Percentiles rank a stretch among this genome's conserved stretches.
Evolutionary conservation across 1,284 basidiomycete species (phyloP).

Genomic region (Porogramme epimiltina): DNA sequence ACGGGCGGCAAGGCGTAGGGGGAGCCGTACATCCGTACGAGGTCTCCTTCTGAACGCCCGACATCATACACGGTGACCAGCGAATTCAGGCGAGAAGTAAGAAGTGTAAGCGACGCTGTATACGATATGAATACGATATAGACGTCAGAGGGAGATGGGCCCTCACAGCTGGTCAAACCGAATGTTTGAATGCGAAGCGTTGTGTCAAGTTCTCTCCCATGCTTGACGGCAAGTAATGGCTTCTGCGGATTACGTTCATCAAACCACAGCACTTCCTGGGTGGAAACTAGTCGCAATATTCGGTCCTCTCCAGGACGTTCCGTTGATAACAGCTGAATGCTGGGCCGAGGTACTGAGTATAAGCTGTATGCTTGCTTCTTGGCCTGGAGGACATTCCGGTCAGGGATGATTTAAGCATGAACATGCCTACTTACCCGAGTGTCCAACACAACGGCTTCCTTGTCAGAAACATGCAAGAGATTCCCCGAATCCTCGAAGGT

Average conservation of each 20-base stretch:
- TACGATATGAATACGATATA: background rate
- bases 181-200: constrained; percentile 49
- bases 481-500: constrained; percentile 34
- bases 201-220: constrained; percentile 61
- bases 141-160: too few relatives aligned
- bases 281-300: constrained; percentile 56
- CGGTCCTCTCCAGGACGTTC: constrained; percentile 45
- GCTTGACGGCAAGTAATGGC: constrained; percentile 62
- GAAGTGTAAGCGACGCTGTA: constrained; percentile 46
- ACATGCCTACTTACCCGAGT: constrained; percentile 41
- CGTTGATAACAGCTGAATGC: constrained; percentile 52
- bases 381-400: constrained; percentile 20
- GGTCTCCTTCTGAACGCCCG: constrained; percentile 39
- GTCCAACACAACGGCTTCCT: constrained; percentile 39
- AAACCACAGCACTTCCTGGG: constrained; percentile 64
- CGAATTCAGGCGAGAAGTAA: constrained; percentile 59
- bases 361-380: constrained; percentile 30
- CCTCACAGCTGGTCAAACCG: constrained; percentile 39
- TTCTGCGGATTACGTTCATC: constrained; percentile 56
- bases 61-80: constrained; percentile 68
- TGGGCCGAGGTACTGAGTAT: constrained; percentile 35
- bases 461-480: background rate
- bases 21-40: constrained; percentile 43
- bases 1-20: constrained; percentile 49
- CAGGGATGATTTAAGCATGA: background rate